A percentile compares a stretch with the other conserved stretches of the same genome.
Evolutionary conservation across 2,329 filamentous ascomycete genomes (phyloP).

Genomic region (Raffaelea arxii): DNA sequence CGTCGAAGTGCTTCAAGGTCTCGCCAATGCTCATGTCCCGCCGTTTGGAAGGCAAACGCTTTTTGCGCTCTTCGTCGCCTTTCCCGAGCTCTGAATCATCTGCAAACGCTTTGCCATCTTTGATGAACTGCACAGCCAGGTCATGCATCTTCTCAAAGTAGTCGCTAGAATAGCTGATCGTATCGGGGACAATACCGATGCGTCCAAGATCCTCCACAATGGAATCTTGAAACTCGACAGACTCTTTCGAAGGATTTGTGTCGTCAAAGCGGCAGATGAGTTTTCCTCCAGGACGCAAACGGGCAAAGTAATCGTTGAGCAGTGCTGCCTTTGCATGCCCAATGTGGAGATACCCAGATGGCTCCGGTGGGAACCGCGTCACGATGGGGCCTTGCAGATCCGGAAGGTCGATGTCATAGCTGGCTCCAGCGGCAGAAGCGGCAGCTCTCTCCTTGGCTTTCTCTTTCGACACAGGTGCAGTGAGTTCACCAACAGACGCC

Average conservation of each 20-base stretch:
- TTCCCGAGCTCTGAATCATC: background rate
- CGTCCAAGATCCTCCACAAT: constrained; percentile 85
- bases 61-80: constrained; percentile 1
- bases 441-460: constrained; percentile 58
- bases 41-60: constrained; percentile 47
- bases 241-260: constrained; percentile 95
- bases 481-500: constrained; percentile 61
- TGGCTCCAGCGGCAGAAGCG: constrained; percentile 66
- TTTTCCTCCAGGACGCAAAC: constrained; percentile 84
- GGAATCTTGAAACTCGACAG: constrained; percentile 87
- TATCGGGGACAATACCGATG: constrained; percentile 84
- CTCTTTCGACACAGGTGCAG: constrained; percentile 56
- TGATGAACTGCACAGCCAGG: constrained; percentile 73
- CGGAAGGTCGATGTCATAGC: constrained; percentile 78
- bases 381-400: constrained; percentile 82
- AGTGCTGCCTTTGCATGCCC: constrained; percentile 67
- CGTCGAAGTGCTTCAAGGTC: constrained; percentile 74
- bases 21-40: constrained; percentile 73
- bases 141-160: constrained; percentile 94
- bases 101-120: constrained; percentile 42
- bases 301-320: constrained; percentile 92
- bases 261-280: constrained; percentile 90
- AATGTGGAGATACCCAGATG: constrained; percentile 88
- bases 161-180: constrained; percentile 81
- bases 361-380: constrained; percentile 86